Percentiles rank a stretch among this genome's conserved stretches.
Evolutionary conservation across 192 early-diverging fungal species (phyloP).

Genomic region (Fimicolochytrium jonesii): DNA sequence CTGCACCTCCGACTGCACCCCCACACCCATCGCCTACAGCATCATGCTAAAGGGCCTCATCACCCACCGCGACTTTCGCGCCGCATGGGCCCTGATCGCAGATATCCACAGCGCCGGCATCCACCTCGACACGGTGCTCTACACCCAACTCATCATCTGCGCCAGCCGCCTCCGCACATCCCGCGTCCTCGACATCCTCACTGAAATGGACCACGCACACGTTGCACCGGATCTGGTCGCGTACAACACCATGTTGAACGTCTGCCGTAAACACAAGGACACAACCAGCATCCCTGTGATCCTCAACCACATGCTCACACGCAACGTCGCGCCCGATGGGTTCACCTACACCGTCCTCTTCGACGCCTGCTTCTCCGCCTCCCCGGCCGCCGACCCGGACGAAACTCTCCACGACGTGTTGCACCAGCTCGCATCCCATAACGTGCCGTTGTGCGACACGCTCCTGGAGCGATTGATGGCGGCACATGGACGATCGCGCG

Average conservation of each 20-base stretch:
- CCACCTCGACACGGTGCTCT: background rate
- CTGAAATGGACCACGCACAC: background rate
- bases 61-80: background rate
- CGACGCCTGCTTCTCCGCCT: no score
- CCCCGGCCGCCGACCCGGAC: no score
- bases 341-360: constrained; percentile 5
- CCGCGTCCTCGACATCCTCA: no score
- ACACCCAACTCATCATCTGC: background rate
- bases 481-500: no score
- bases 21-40: background rate
- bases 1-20: background rate
- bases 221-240: background rate
- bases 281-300: background rate
- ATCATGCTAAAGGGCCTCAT: background rate
- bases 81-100: background rate
- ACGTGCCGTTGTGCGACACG: no score
- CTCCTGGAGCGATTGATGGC: no score
- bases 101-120: background rate
- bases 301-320: background rate
- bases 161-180: no score
- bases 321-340: background rate
- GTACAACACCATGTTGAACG: constrained; percentile 5
- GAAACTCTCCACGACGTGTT: no score
- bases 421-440: no score
- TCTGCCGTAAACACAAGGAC: background rate